These are phyloP conservation scores for Pythium utonaiense DNA, from an alignment of 352 stramenopile genomes.

Conservation along the genomic window DNA sequence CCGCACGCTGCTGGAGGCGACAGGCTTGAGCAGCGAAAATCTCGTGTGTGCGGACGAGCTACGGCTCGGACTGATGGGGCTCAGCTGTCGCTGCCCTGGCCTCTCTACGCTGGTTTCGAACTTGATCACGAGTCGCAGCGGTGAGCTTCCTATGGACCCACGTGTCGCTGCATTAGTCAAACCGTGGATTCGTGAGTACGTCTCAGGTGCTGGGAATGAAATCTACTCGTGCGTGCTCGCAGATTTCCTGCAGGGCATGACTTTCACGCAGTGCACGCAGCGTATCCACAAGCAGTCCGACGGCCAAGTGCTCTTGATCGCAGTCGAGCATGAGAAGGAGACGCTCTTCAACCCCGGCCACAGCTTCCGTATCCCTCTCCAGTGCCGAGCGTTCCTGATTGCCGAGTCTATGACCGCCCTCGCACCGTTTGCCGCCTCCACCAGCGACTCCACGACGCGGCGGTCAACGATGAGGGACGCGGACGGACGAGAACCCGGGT, in stretches of 20 bases:
- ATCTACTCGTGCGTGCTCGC: constrained; percentile 73
- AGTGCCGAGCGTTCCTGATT: constrained; percentile 73
- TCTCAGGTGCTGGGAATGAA: constrained; percentile 71
- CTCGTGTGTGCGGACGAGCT: constrained; percentile 80
- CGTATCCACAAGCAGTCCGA: constrained; percentile 68
- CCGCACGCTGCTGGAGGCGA: constrained; percentile 68
- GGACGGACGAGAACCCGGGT: neutral
- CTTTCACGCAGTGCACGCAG: constrained; percentile 70
- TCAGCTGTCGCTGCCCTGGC: constrained; percentile 77
- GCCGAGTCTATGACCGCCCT: constrained; percentile 64
- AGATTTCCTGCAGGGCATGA: constrained; percentile 57
- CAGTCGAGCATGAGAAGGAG: constrained; percentile 59
- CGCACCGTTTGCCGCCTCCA: constrained; percentile 20
- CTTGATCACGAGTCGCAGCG: constrained; percentile 72
- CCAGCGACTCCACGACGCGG: neutral
- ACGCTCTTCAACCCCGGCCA: constrained; percentile 77
- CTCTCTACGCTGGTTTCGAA: constrained; percentile 85
- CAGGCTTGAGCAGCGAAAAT: constrained; percentile 62
- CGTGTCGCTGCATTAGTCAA: constrained; percentile 15
- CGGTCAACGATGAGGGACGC: constrained; percentile 6
- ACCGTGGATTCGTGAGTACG: constrained; percentile 74
- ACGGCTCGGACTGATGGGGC: constrained; percentile 78
- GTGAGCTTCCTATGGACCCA: constrained; percentile 27
- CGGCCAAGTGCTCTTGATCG: constrained; percentile 72
- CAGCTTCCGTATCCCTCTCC: constrained; percentile 41